These are phyloP conservation scores for Leccinum fibrillosum DNA, from an alignment of 768 basidiomycete species.

Conservation along the genomic window DNA sequence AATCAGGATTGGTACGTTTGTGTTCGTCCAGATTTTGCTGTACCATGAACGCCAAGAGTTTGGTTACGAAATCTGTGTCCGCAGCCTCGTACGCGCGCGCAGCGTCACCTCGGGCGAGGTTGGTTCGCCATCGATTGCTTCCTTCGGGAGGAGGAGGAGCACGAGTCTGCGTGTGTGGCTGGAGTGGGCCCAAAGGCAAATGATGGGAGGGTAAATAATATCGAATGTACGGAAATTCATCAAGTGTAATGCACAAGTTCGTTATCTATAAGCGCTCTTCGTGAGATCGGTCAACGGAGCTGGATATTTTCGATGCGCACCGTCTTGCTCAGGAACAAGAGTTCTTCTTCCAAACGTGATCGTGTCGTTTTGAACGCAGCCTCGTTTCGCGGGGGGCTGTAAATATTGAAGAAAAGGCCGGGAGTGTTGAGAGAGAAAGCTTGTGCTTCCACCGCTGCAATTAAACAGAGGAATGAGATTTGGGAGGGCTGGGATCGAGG, in stretches of 20 bases:
- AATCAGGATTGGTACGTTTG: conserved; percentile 81
- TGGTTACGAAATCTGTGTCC: conserved; percentile 74
- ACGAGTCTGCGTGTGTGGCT: conserved; percentile 60
- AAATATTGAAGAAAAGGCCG: conserved; percentile 82
- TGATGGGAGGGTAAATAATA: conserved; percentile 88
- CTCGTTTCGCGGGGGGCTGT: conserved; percentile 77
- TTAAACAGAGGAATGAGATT: conserved; percentile 5
- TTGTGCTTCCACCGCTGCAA: conserved; percentile 78
- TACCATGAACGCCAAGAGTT: conserved; percentile 80
- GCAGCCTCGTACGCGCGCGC: conserved; percentile 67
- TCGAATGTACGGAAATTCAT: conserved; percentile 90
- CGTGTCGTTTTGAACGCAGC: conserved; percentile 64
- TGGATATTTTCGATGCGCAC: conserved; percentile 33
- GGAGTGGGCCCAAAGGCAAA: conserved; percentile 79
- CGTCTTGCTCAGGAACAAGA: conserved; percentile 69
- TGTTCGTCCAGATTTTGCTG: conserved; percentile 84
- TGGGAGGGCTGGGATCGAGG: neutral
- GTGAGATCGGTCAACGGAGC: neutral
- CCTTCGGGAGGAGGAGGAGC: conserved; percentile 63
- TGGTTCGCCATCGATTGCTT: conserved; percentile 74
- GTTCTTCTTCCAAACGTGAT: conserved; percentile 81
- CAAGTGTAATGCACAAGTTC: conserved; percentile 84
- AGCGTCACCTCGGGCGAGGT: conserved; percentile 69
- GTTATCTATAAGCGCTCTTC: conserved; percentile 54
- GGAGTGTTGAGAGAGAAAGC: conserved; percentile 79